Percentiles rank a stretch among this genome's conserved stretches.
Conservation (phyloP, 208 protist species). For the Crithidia sp. region DNA sequence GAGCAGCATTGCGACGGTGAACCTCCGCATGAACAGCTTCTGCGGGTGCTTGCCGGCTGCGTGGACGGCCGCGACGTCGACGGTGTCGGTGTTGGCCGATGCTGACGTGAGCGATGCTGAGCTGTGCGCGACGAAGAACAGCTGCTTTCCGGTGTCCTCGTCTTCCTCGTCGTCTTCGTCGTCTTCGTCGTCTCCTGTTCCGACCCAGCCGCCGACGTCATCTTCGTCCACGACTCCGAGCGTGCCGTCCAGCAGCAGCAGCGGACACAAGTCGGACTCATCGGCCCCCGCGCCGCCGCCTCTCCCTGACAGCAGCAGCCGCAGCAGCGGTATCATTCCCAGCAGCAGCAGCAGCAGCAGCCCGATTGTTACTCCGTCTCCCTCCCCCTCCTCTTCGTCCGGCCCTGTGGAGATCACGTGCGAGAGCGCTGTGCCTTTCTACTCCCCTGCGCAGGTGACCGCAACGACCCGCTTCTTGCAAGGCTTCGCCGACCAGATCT, state of each 20-base stretch:
- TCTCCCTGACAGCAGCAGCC: constrained; percentile 6
- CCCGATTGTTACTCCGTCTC: no score
- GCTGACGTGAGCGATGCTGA: not conserved
- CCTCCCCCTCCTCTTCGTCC: not conserved
- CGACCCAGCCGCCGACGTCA: not conserved
- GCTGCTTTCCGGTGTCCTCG: constrained; percentile 1
- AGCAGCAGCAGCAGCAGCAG: no score
- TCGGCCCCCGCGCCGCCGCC: no score
- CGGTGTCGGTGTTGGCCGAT: not conserved
- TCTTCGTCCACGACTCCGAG: not conserved
- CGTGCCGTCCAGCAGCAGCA: not conserved
- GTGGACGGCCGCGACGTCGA: constrained; percentile 3
- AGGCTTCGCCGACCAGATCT: not conserved
- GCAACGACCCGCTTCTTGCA: constrained; percentile 1
- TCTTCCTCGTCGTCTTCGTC: not conserved
- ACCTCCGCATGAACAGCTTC: constrained; percentile 5
- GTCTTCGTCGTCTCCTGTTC: not conserved
- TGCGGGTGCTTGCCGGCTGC: constrained; percentile 9
- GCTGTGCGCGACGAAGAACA: constrained; percentile 4
- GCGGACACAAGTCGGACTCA: not conserved
- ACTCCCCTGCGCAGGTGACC: not conserved
- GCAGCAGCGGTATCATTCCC: no score
- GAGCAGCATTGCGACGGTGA: not conserved
- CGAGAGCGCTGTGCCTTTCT: not conserved
- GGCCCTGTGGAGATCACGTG: not conserved